phyloP scores from a whole-genome alignment of 495 filamentous ascomycete species.

The Pseudomonodictys pantanalensis region DNA sequence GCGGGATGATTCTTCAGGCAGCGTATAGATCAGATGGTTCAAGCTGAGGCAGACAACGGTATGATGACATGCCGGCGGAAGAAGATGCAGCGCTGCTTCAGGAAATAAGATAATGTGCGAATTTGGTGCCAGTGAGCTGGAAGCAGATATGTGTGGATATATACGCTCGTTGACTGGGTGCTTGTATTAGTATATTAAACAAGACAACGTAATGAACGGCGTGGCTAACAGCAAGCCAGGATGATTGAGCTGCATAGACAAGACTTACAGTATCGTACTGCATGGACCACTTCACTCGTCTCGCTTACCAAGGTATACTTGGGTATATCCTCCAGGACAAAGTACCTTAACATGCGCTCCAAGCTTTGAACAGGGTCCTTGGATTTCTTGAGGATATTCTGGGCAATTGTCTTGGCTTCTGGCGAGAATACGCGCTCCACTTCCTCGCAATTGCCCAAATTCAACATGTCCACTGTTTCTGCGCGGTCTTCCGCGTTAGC shows the following conservation, averaged over 20 bases:
- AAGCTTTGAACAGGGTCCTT: background rate
- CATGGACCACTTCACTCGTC: slow-evolving; percentile 11
- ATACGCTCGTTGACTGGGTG: slow-evolving; percentile 6
- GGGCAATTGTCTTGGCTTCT: background rate
- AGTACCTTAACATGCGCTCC: background rate
- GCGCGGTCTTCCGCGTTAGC: background rate
- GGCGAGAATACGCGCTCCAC: background rate
- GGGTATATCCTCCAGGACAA: background rate
- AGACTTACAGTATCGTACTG: slow-evolving; percentile 18
- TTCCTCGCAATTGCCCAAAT: background rate
- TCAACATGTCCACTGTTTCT: too few relatives aligned
- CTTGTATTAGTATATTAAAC: too few relatives aligned
- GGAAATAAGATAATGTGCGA: slow-evolving; percentile 15
- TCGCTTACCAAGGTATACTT: slow-evolving; percentile 1
- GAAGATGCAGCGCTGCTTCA: background rate
- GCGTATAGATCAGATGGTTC: background rate
- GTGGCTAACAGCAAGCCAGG: background rate
- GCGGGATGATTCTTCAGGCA: background rate
- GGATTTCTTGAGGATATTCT: background rate
- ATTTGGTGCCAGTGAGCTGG: slow-evolving; percentile 11
- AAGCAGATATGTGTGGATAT: background rate
- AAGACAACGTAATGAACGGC: background rate
- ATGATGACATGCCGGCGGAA: slow-evolving; percentile 5
- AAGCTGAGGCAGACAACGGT: slow-evolving; percentile 4
- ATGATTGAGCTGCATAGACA: too few relatives aligned